Evolutionary conservation across 352 stramenopile genomes (phyloP), one percentile per base, ranked within the genome.

Genomic region (Phytophthora hibernalis): DNA sequence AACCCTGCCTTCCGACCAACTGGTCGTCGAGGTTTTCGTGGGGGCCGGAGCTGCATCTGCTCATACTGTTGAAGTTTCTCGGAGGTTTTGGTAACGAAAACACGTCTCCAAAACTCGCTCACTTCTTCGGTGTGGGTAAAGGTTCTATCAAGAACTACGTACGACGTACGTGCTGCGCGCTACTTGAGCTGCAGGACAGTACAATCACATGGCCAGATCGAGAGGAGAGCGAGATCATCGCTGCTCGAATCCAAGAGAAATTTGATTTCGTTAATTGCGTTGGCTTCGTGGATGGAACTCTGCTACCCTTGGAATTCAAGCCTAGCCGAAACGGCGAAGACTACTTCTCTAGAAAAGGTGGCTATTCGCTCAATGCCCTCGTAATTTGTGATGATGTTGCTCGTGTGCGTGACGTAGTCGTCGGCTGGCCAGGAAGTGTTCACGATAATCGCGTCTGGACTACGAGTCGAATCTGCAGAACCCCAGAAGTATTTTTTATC

Each of bases 331-430:
- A 77, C 11, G 65, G 54, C 3, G 68, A 83, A 12, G 71, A 72
- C 11, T 83, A 78, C 28, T 80, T 63, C 21, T 65, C 61, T 5
- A 28, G 61, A n/a, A n/a, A n/a, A n/a, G n/a, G n/a, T n/a, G n/a
- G n/a, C n/a, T n/a, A n/a, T n/a, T n/a, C n/a, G n/a, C n/a, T n/a
- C n/a, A n/a, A n/a, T n/a, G n/a, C n/a, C n/a, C n/a, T n/a, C n/a
- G n/a, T n/a, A n/a, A n/a, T n/a, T n/a, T n/a, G n/a, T n/a, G n/a
- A n/a, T n/a, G n/a, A n/a, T n/a, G n/a, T n/a, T n/a, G n/a, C n/a
- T n/a, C n/a, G n/a, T n/a, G n/a, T n/a, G n/a, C n/a, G n/a, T n/a
- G n/a, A n/a, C n/a, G n/a, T n/a, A n/a, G n/a, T n/a, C n/a, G n/a
- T n/a, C n/a, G n/a, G n/a, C n/a, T n/a, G n/a, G n/a, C n/a, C n/a